Evolutionary conservation across 169 alveolate species (phyloP).

Genomic region (Ichthyophthirius multifiliis): DNA sequence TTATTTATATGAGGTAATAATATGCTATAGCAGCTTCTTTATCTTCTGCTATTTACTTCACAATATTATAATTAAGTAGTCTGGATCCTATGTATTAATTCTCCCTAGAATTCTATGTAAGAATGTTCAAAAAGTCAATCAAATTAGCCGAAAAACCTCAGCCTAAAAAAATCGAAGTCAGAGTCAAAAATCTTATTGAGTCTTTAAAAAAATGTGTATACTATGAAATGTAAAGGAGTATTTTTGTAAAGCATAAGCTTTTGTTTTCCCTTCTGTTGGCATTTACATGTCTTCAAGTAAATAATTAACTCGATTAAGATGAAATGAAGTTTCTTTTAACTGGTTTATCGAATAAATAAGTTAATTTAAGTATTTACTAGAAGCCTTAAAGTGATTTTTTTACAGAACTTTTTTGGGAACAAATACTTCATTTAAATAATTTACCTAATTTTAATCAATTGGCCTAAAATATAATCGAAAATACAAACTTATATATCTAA

Average conservation of each 20-base stretch:
- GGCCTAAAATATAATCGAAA: constrained; percentile 14
- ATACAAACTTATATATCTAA: constrained; percentile 46
- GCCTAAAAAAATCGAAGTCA: constrained; percentile 49
- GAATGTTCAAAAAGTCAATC: constrained; percentile 77
- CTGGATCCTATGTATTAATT: constrained; percentile 88
- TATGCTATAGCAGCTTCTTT: constrained; percentile 69
- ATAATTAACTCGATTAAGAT: background rate
- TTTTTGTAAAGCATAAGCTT: constrained; percentile 77
- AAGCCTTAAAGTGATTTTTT: constrained; percentile 35
- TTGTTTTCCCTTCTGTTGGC: constrained; percentile 57
- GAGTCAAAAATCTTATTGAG: constrained; percentile 67
- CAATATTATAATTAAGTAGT: constrained; percentile 66
- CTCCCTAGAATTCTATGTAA: constrained; percentile 82
- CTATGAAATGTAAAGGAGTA: constrained; percentile 79
- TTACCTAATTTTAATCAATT: constrained; percentile 14
- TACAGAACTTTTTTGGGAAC: constrained; percentile 39
- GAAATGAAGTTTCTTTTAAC: constrained; percentile 39
- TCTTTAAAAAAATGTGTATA: constrained; percentile 70
- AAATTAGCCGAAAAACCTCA: constrained; percentile 60
- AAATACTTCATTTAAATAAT: constrained; percentile 14
- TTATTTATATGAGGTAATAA: constrained; percentile 69
- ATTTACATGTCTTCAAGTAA: constrained; percentile 15
- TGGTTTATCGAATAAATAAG: constrained; percentile 31
- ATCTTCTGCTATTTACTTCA: constrained; percentile 80
- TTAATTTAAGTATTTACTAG: constrained; percentile 2